Base-by-base conservation (phyloP, 306 rosid species). In the Lagenaria siceraria region DNA sequence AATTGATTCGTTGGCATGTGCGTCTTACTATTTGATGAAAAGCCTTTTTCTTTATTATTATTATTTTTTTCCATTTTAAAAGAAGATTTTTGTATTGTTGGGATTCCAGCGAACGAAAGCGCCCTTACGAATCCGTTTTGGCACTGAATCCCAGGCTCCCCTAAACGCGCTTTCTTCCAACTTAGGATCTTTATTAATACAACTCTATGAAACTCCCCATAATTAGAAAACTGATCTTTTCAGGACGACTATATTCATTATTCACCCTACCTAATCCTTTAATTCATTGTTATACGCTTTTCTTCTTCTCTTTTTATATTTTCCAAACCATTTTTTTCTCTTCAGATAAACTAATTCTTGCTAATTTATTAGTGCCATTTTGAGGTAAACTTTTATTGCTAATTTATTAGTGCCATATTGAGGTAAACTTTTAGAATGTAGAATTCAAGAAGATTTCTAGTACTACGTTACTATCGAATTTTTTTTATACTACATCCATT, bases 1-100 rank as follows among this genome's bases (percentile, higher is more conserved):
- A 71, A 42, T 71, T 43, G 38, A 24, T 25, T 71, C 48, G 38
- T 71, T 71, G 59, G 24, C 76, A 71, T 71, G 76, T 71, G 76
- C 76, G 24, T 27, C 35, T n/a, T 29, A 29, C 3, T 73, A 31
- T 73, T 70, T 48, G 62, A 72, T 49, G 5, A 22, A 43, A 24
- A 25, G 49, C 31, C 2, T 36, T 8, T n/a, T 4, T 11, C 21
- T 27, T 29, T 62, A 63, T 7, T 8, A n/a, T 31, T 5, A 6
- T 25, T 51, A 1, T 5, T 51, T 51, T 17, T 51, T 51, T 6
- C 51, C 15, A 17, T 31, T 17, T 17, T 19, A 25, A 18, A 35
- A 64, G 72, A 36, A 60, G 40, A 40, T 60, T 60, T 36, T 13
- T 68, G 35, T 40, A 12, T 40, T 21, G 75, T 40, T 62, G 69